Base-by-base conservation (phyloP, 257 asterid species). In the Nicotiana tabacum region DNA sequence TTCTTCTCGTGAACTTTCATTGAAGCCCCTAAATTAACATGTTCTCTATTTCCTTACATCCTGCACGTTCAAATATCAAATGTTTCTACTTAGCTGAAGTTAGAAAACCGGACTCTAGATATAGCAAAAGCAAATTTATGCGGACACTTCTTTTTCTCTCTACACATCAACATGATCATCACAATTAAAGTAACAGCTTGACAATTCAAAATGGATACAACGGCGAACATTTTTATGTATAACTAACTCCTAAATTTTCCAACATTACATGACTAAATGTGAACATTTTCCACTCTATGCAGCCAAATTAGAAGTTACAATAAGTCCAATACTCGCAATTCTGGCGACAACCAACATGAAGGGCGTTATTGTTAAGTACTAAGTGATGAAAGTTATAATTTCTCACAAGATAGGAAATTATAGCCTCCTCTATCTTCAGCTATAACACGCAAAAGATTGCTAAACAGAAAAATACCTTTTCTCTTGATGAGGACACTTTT, bases 391-490 rank as follows among this genome's bases (percentile, higher is more conserved):
- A 21, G 1, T 43, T 9, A 18, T 16, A 65, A 56, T 8, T 35
- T 9, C 51, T 81, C 66, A 1, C 29, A 0, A 4, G 30, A 66
- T 27, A 17, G 21, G 24, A 58, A 18, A 65, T 21, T 81, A 48
- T 43, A 18, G 16, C 30, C 18, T 68, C 61, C 58, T 56, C 35
- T 37, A 27, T 39, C 27, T 43, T 39, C 60, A 29, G 7, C 17
- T 10, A 39, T n/a, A 5, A 17, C 15, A 56, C 5, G 16, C 7
- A 9, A 15, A 16, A 24, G 67, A 51, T 21, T 30, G 29, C 72
- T 66, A 65, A 4, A 29, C 18, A 70, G 82, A 78, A 77, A 29
- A 84, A 80, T 87, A 92, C 98, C 96, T 90, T 88, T 78, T 46
- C 70, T 69, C 43, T 86, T 62, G 89, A 77, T 35, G 60, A 51